These are phyloP conservation scores for Adiantum capillusveneris DNA, from an alignment of 75 land plant genomes.

Conservation along the genomic window DNA sequence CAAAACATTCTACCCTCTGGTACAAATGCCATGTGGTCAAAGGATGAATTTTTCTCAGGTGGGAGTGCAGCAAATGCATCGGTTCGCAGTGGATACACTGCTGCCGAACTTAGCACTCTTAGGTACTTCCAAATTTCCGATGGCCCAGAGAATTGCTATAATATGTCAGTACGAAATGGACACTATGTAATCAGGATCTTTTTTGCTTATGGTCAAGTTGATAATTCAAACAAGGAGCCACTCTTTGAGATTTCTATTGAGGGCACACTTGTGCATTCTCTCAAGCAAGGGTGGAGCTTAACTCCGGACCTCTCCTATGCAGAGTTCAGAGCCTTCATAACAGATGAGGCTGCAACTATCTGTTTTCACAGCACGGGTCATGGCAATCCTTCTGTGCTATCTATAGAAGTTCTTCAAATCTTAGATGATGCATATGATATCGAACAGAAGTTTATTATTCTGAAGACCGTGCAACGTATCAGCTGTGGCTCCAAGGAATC, in stretches of 20 bases:
- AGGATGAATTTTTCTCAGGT: conserved; percentile 78
- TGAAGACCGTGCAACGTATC: conserved; percentile 58
- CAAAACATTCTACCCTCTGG: conserved; percentile 38
- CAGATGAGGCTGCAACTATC: conserved; percentile 52
- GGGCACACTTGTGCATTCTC: conserved; percentile 65
- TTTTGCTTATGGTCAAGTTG: conserved; percentile 48
- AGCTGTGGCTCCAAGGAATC: conserved; percentile 45
- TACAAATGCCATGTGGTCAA: conserved; percentile 51
- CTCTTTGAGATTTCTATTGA: conserved; percentile 83
- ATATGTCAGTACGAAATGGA: conserved; percentile 51
- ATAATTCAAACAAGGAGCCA: conserved; percentile 59
- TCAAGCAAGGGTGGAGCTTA: conserved; percentile 70
- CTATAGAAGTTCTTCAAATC: conserved; percentile 76
- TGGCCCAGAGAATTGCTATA: conserved; percentile 92
- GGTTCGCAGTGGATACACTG: conserved; percentile 33
- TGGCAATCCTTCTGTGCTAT: conserved; percentile 81
- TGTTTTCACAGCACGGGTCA: conserved; percentile 95
- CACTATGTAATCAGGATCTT: conserved; percentile 67
- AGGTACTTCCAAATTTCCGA: conserved; percentile 70
- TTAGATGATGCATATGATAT: conserved; percentile 53
- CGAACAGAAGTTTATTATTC: conserved; percentile 18
- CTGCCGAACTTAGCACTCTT: conserved; percentile 50
- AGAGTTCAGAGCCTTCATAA: conserved; percentile 59
- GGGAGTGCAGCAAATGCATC: conserved; percentile 62
- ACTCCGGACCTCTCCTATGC: conserved; percentile 47